A percentile compares a stretch with the other conserved stretches of the same genome.
Conservation (phyloP, 768 basidiomycete species). For the Tylopilus sp. region DNA sequence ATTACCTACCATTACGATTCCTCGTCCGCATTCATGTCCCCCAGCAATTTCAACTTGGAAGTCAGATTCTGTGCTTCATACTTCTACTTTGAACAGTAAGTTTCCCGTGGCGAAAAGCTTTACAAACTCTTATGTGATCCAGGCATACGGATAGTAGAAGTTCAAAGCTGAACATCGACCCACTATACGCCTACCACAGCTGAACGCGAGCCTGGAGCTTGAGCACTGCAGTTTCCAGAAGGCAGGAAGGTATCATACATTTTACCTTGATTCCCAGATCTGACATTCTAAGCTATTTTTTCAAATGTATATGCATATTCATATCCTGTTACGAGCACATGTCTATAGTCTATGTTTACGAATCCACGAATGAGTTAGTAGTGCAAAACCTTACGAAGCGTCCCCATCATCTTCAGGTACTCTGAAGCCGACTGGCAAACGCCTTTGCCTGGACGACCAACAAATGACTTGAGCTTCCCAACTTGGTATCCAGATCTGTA, state of each 20-base stretch:
- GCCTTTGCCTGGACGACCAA: slow-evolving; percentile 42
- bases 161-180: neutral
- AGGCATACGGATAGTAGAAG: neutral
- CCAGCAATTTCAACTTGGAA: neutral
- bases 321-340: no score
- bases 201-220: neutral
- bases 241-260: neutral
- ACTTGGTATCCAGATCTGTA: slow-evolving; percentile 31
- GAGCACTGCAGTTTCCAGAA: neutral
- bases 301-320: no score
- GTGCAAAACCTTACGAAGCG: slow-evolving; percentile 25
- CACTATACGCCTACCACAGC: slow-evolving; percentile 4
- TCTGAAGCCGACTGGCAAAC: slow-evolving; percentile 34
- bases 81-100: neutral
- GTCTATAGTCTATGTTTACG: no score
- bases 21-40: slow-evolving; percentile 7
- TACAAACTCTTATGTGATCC: neutral
- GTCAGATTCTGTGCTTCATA: neutral
- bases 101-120: neutral
- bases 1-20: neutral
- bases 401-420: slow-evolving; percentile 42
- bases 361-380: no score
- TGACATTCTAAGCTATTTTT: no score
- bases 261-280: no score
- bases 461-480: slow-evolving; percentile 33